phyloP scores from a whole-genome alignment of 2,329 filamentous ascomycete genomes.

The Aspergillus proliferans region DNA sequence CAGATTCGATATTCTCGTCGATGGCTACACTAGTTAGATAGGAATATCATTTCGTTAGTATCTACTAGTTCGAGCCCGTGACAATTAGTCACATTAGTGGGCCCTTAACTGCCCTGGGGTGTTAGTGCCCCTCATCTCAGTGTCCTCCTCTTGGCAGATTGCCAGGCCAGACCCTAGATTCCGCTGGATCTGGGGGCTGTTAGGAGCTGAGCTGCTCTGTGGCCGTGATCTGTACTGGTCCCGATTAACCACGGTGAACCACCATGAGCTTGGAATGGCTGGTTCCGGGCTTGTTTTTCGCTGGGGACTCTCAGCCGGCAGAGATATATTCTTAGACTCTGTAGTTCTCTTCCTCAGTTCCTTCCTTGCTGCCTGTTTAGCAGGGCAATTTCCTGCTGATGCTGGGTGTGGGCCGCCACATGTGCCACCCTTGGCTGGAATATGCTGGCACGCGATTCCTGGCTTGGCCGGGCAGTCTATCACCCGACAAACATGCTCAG shows the following conservation, averaged over 20 bases:
- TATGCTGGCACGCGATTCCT: background rate
- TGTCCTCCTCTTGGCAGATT: background rate
- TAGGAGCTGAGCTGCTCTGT: background rate
- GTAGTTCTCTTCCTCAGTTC: background rate
- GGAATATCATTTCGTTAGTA: too few species aligned
- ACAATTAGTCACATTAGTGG: background rate
- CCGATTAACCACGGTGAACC: background rate
- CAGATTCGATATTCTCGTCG: too few species aligned
- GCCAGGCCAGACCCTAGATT: background rate
- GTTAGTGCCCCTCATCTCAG: background rate
- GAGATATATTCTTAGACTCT: background rate
- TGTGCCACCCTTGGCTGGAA: background rate
- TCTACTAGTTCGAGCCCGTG: too few species aligned
- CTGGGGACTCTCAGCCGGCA: too few species aligned
- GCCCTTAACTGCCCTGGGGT: background rate
- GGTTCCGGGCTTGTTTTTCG: too few species aligned
- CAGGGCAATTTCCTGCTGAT: background rate
- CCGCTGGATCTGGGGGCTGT: background rate
- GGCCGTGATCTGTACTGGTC: background rate
- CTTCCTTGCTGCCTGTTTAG: background rate
- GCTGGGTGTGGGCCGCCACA: background rate
- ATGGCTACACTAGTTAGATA: too few species aligned
- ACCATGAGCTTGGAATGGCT: too few species aligned
- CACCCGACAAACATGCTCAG: too few species aligned
- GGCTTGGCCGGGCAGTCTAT: background rate